Base-by-base conservation (phyloP, 768 basidiomycete species). In the Leucosporidium yakuticum region DNA sequence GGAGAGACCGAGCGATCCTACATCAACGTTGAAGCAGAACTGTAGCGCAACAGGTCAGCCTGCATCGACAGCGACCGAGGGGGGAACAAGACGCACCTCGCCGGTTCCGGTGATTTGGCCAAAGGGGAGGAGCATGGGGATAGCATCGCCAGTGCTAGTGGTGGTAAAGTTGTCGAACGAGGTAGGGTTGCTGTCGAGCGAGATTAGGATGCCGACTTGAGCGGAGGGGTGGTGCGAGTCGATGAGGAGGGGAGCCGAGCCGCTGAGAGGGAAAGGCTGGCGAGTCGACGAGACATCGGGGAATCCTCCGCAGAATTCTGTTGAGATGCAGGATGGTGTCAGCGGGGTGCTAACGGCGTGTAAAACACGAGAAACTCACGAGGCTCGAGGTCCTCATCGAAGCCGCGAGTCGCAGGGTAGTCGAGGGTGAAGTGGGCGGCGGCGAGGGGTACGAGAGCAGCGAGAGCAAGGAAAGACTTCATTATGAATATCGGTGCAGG, bases 351-450 rank as follows among this genome's bases (percentile, higher is more conserved):
- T 8, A 17, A 4, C 14, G 12, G 23, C 11, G 39, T n/a, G 11
- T 17, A 29, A 29, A 49, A 23, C 6, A n/a, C 34, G 48, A 34
- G 2, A 29, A 77, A 83, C 51, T 69, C 89, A 75, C 91, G 91
- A 75, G 89, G 88, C 2, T 74, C 79, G 19, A 62, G 25, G 58
- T 70, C 79, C 64, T 86, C 83, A 63, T 82, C 82, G 76, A 93
- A 92, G 2, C 91, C 91, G 57, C 91, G 82, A 17, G 89, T 86
- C 1, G 81, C 71, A 23, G 91, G 91, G 77, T 84, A 91, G 74
- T 87, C 83, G 53, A 92, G 81, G 72, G 88, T 86, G 80, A 92
- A 93, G 78, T 94, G 91, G 12, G 89, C 90, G 58, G 79, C 80
- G 36, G 81, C 85, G 51, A 80, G 77, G 44, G 82, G 74, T 20